A percentile compares a stretch with the other conserved stretches of the same genome.
Evolutionary conservation across 805 yeast genomes (phyloP).

Genomic region (Kluyveromyces siamensis): DNA sequence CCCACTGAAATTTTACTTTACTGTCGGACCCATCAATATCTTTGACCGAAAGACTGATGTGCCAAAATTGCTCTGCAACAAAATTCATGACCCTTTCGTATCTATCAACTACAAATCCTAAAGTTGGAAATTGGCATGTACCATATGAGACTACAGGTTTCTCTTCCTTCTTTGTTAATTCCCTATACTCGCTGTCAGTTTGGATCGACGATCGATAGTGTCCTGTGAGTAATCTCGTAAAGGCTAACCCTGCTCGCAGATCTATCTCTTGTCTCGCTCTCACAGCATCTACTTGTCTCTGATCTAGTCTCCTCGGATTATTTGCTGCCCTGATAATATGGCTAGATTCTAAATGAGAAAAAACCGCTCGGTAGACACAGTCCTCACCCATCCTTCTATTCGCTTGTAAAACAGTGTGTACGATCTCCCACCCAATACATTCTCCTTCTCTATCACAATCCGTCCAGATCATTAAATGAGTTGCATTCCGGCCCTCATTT

Average conservation of each 20-base stretch:
- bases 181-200: conserved; percentile 7
- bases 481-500: conserved; percentile 50
- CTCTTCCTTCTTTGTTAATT: conserved; percentile 9
- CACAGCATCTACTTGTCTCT: conserved; percentile 73
- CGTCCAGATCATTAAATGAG: conserved; percentile 85
- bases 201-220: conserved; percentile 30
- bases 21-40: conserved; percentile 29
- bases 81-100: conserved; percentile 67
- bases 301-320: conserved; percentile 54
- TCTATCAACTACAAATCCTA: conserved; percentile 93
- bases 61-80: conserved; percentile 76
- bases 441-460: conserved; percentile 98
- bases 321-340: conserved; percentile 73
- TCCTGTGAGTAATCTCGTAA: conserved; percentile 66
- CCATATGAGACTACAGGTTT: conserved; percentile 60
- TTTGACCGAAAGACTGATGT: conserved; percentile 43
- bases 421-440: conserved; percentile 78
- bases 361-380: conserved; percentile 63
- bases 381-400: conserved; percentile 34
- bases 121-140: conserved; percentile 90
- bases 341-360: conserved; percentile 73
- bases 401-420: conserved; percentile 51
- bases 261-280: conserved; percentile 80
- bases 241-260: conserved; percentile 78
- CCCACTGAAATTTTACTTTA: conserved; percentile 58